Percentiles rank a stretch among this genome's conserved stretches.
Conservation (phyloP, 805 yeast species). For the Ogataea siamensis region DNA sequence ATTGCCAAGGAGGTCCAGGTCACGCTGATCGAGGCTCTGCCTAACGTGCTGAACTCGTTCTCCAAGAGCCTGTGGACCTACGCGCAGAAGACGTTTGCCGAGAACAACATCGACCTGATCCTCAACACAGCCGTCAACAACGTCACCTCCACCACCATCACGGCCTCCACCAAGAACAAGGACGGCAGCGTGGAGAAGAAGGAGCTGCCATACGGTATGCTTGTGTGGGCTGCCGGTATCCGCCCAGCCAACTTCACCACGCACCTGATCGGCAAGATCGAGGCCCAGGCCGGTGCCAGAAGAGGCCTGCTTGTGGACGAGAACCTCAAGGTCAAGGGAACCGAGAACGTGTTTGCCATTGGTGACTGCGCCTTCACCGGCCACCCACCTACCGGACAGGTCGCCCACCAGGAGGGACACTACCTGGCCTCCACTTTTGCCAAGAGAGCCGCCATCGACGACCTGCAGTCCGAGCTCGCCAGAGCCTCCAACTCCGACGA, state of each 20-base stretch:
- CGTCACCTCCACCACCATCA: conserved; percentile 43
- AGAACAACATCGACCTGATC: conserved; percentile 46
- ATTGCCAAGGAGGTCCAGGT: conserved; percentile 49
- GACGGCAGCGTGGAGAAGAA: conserved; percentile 40
- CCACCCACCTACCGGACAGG: conserved; percentile 57
- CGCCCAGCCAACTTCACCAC: conserved; percentile 49
- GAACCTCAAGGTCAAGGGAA: conserved; percentile 46
- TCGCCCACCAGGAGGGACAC: conserved; percentile 54
- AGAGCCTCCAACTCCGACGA: conserved; percentile 40
- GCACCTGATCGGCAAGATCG: conserved; percentile 43
- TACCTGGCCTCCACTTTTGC: conserved; percentile 45
- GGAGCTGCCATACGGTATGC: conserved; percentile 52
- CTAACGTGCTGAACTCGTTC: conserved; percentile 52
- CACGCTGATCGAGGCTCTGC: conserved; percentile 51
- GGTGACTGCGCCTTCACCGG: conserved; percentile 59
- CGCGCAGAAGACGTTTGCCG: conserved; percentile 50
- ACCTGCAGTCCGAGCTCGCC: conserved; percentile 39
- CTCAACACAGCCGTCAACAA: conserved; percentile 51
- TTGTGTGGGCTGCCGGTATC: conserved; percentile 59
- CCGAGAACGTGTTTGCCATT: conserved; percentile 46
- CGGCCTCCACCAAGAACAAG: conserved; percentile 41
- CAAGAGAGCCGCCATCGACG: conserved; percentile 43
- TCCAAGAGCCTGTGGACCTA: conserved; percentile 50
- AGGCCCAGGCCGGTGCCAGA: conserved; percentile 52
- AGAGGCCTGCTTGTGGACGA: conserved; percentile 53